Evolutionary conservation across 2,329 filamentous ascomycete species (phyloP).

Genomic region (Botryotinia globosa): DNA sequence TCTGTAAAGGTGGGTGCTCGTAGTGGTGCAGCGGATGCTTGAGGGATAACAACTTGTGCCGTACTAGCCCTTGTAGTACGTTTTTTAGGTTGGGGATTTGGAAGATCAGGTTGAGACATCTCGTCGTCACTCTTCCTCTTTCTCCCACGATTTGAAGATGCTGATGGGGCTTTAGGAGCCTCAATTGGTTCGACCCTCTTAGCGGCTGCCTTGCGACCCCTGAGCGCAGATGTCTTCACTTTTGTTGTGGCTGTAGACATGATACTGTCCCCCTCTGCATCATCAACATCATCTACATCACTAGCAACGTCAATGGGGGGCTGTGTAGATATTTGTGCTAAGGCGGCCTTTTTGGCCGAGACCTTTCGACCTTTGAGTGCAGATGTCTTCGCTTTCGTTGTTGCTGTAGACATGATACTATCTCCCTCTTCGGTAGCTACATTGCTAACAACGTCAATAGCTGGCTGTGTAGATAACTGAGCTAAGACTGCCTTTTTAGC

Average conservation of each 20-base stretch:
- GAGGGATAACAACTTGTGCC: constrained; percentile 52
- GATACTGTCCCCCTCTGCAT: constrained; percentile 53
- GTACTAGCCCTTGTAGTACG: constrained; percentile 38
- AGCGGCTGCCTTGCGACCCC: constrained; percentile 37
- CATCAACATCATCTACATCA: no score
- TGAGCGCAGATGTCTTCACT: not conserved
- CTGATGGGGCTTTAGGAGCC: constrained; percentile 40
- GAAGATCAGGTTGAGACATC: constrained; percentile 21
- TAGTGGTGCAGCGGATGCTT: constrained; percentile 45
- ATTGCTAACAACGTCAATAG: constrained; percentile 51
- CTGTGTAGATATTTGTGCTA: no score
- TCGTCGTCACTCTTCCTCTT: constrained; percentile 35
- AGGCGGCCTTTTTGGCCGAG: constrained; percentile 50
- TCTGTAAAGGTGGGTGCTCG: constrained; percentile 51
- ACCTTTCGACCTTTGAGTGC: constrained; percentile 28
- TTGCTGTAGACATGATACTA: constrained; percentile 42
- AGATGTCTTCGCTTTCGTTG: constrained; percentile 4
- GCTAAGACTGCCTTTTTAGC: constrained; percentile 62
- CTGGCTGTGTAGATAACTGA: constrained; percentile 59
- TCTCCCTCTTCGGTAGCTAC: constrained; percentile 49
- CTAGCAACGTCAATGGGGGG: no score
- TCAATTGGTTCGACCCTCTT: constrained; percentile 57
- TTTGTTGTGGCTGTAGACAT: constrained; percentile 7
- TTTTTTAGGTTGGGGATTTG: constrained; percentile 42
- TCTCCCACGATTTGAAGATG: constrained; percentile 31